These are phyloP conservation scores for Mycena haematopus DNA, from an alignment of 768 basidiomycete genomes.

Conservation along the genomic window DNA sequence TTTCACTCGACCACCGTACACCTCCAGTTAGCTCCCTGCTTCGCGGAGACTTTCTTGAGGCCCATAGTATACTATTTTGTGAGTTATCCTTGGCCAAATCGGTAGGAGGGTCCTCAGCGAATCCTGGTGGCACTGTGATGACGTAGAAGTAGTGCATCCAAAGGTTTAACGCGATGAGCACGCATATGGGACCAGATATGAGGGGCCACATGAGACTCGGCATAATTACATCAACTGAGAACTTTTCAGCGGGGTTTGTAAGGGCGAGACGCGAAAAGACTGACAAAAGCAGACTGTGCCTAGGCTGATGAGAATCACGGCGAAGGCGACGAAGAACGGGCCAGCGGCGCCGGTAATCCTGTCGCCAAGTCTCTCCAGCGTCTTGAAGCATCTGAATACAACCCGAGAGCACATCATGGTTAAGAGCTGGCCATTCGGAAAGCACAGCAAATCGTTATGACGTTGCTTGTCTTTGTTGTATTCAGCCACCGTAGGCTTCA, in stretches of 20 bases:
- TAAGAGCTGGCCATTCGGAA: not conserved
- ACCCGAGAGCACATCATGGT: constrained; percentile 52
- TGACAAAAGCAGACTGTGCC: constrained; percentile 85
- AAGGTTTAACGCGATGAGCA: constrained; percentile 80
- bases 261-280: constrained; percentile 36
- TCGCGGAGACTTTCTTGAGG: constrained; percentile 42
- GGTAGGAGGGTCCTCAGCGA: constrained; percentile 62
- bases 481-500: not conserved
- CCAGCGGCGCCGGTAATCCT: constrained; percentile 89
- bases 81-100: constrained; percentile 42
- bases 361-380: constrained; percentile 78
- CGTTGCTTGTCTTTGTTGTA: not conserved
- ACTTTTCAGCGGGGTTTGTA: constrained; percentile 1
- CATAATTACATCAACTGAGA: constrained; percentile 77
- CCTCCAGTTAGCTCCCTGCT: constrained; percentile 45
- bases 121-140: constrained; percentile 82
- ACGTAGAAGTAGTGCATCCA: constrained; percentile 86
- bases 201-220: constrained; percentile 66
- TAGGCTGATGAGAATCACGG: constrained; percentile 68
- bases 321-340: constrained; percentile 87
- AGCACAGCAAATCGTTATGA: too few species aligned
- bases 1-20: constrained; percentile 55
- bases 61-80: constrained; percentile 60
- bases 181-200: constrained; percentile 69
- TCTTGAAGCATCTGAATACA: constrained; percentile 60